Conservation (phyloP, 148 eudicot species). For the Tetragonia tetragonoides region DNA sequence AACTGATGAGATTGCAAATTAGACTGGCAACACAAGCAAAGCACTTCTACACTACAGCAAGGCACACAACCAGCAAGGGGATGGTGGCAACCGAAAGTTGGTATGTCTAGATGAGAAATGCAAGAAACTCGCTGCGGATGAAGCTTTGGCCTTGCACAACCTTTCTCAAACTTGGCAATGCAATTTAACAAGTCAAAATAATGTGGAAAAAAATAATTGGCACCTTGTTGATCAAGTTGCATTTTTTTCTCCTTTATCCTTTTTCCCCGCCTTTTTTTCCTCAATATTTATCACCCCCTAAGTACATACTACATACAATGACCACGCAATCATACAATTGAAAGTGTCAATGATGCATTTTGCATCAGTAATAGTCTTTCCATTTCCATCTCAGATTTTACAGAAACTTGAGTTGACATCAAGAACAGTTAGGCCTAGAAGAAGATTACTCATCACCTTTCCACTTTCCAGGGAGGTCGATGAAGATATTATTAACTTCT, state of each 20-base stretch:
- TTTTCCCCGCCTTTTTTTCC: neutral
- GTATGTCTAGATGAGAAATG: too few relatives aligned
- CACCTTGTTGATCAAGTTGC: constrained; percentile 10
- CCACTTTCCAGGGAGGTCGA: neutral
- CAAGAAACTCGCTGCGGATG: too few relatives aligned
- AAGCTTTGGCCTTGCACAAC: neutral
- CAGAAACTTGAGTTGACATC: constrained; percentile 15
- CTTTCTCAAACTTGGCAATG: neutral
- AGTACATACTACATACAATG: constrained; percentile 19
- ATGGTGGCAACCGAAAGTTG: too few relatives aligned
- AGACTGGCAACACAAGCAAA: too few relatives aligned
- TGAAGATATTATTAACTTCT: constrained; percentile 20
- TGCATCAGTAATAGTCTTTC: constrained; percentile 25
- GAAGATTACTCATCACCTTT: constrained; percentile 3
- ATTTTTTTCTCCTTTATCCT: neutral
- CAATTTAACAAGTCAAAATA: neutral
- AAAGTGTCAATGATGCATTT: constrained; percentile 22
- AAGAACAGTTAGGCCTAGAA: constrained; percentile 2
- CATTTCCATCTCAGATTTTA: constrained; percentile 25
- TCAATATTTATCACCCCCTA: constrained; percentile 18
- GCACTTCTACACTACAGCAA: too few relatives aligned
- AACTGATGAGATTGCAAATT: too few relatives aligned
- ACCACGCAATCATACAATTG: constrained; percentile 25
- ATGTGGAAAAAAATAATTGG: neutral
- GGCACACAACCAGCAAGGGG: too few relatives aligned